These are phyloP conservation scores for Bacterosira constricta DNA, from an alignment of 108 stramenopile species.

Conservation along the genomic window DNA sequence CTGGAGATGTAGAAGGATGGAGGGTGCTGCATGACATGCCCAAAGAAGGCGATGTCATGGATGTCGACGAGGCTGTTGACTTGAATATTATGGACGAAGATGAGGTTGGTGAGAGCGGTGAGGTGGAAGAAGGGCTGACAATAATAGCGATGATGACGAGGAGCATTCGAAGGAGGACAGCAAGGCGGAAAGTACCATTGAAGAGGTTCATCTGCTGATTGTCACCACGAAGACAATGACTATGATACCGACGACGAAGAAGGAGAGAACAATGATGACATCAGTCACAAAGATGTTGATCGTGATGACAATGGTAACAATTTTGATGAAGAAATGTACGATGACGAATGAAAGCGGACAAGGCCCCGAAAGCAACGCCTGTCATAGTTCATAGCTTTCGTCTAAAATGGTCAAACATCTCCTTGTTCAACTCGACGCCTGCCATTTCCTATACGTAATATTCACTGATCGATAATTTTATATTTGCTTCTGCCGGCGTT, in stretches of 20 bases:
- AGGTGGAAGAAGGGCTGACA: conserved; percentile 11
- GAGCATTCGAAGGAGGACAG: conserved; percentile 57
- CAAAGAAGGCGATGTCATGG: conserved; percentile 45
- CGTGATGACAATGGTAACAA: background rate
- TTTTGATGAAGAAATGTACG: conserved; percentile 34
- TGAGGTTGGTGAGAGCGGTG: conserved; percentile 32
- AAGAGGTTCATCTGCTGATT: conserved; percentile 41
- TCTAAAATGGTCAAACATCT: no score
- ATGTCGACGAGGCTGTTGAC: conserved; percentile 30
- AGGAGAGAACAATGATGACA: conserved; percentile 20
- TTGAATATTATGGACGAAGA: conserved; percentile 56
- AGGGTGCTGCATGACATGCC: conserved; percentile 3
- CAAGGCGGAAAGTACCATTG: conserved; percentile 27
- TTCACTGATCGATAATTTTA: no score
- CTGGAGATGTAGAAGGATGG: conserved; percentile 24
- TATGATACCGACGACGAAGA: conserved; percentile 38
- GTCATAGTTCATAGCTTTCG: no score
- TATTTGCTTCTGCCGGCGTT: no score
- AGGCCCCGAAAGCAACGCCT: no score
- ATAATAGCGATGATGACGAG: conserved; percentile 38
- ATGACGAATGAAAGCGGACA: no score
- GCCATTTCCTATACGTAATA: no score
- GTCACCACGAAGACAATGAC: background rate
- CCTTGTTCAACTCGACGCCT: no score
- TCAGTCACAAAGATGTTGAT: conserved; percentile 3